Evolutionary conservation across 73 alveolate species (phyloP).

Genomic region (Paramecium sonneborni): DNA sequence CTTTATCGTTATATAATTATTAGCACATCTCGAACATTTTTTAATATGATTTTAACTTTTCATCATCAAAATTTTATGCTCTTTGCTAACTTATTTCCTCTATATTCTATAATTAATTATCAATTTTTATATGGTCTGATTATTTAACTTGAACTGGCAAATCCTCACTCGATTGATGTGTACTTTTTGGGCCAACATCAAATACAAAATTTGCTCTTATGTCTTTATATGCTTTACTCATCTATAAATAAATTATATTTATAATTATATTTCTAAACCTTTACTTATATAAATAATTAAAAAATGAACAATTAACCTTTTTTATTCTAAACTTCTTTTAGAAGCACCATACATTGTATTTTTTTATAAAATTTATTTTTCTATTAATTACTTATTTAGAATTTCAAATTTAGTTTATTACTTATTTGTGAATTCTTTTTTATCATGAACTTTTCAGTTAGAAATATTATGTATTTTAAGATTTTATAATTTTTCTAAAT

Average conservation of each 20-base stretch:
- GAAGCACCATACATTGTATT: too few relatives aligned
- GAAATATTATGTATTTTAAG: too few relatives aligned
- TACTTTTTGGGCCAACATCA: neutral
- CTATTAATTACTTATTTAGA: too few relatives aligned
- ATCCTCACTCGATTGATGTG: neutral
- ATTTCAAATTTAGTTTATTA: too few relatives aligned
- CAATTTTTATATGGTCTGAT: neutral
- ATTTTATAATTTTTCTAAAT: too few relatives aligned
- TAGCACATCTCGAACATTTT: conserved; percentile 40
- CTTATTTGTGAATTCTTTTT: too few relatives aligned
- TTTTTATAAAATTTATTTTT: too few relatives aligned
- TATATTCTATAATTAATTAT: neutral
- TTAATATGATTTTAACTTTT: neutral
- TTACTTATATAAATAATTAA: too few relatives aligned
- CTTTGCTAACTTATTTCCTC: neutral
- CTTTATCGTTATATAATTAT: neutral
- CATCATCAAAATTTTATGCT: neutral
- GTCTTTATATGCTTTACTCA: conserved; percentile 18
- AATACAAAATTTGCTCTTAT: neutral
- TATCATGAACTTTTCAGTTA: too few relatives aligned
- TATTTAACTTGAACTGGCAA: neutral
- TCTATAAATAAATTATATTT: neutral
- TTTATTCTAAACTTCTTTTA: too few relatives aligned
- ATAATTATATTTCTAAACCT: neutral
- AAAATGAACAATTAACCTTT: too few relatives aligned